Conservation (phyloP, 2,329 filamentous ascomycete genomes). For the Eurotiales sp. region DNA sequence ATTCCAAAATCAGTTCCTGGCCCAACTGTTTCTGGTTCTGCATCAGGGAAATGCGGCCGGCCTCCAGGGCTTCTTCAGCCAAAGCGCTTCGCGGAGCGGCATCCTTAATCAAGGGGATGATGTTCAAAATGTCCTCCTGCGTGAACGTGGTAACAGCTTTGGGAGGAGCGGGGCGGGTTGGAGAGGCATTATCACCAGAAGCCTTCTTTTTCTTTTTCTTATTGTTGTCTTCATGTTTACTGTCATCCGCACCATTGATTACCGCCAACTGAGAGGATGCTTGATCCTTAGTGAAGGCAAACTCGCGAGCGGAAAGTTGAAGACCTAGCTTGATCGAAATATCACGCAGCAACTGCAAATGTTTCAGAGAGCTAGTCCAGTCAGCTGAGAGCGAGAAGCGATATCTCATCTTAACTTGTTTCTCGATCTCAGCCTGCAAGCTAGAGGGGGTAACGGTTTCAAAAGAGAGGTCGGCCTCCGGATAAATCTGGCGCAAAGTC, state of each 20-base stretch:
- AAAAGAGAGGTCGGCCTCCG: slow-evolving; percentile 77
- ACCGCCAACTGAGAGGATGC: slow-evolving; percentile 31
- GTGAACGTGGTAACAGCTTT: slow-evolving; percentile 62
- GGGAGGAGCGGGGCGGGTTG: slow-evolving; percentile 40
- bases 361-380: slow-evolving; percentile 66
- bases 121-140: slow-evolving; percentile 81
- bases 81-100: slow-evolving; percentile 84
- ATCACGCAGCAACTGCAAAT: slow-evolving; percentile 83
- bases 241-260: slow-evolving; percentile 34
- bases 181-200: slow-evolving; percentile 42
- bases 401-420: slow-evolving; percentile 70
- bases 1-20: slow-evolving; percentile 93
- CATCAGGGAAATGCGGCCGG: slow-evolving; percentile 90
- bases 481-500: slow-evolving; percentile 69
- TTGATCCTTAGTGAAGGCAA: slow-evolving; percentile 58
- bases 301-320: slow-evolving; percentile 77
- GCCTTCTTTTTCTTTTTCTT: slow-evolving; percentile 60
- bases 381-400: slow-evolving; percentile 66
- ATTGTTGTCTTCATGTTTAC: slow-evolving; percentile 24
- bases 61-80: slow-evolving; percentile 93
- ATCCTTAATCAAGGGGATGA: slow-evolving; percentile 94
- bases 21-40: slow-evolving; percentile 94
- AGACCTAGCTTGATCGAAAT: slow-evolving; percentile 84
- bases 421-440: slow-evolving; percentile 65
- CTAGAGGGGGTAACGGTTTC: slow-evolving; percentile 71